Percentiles rank a stretch among this genome's conserved stretches.
phyloP scores from a whole-genome alignment of 202 grass and related monocot species.

The Hordeum pubiflorum region DNA sequence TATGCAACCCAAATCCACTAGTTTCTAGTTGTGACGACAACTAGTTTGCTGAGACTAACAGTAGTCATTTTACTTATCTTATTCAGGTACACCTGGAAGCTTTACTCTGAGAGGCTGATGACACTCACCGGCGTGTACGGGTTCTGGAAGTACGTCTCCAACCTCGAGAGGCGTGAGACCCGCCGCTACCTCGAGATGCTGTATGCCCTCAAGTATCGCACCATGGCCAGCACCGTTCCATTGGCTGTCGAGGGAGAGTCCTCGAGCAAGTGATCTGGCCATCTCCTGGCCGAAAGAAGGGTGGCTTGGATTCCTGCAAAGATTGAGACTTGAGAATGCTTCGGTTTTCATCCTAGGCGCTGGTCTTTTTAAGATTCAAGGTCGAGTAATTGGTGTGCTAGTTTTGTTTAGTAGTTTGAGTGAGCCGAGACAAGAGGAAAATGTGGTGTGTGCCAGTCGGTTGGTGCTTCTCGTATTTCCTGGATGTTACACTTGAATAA shows the following conservation, averaged over 20 bases:
- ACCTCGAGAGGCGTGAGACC: constrained; percentile 91
- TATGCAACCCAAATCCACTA: constrained; percentile 21
- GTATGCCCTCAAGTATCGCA: constrained; percentile 95
- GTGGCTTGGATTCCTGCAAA: constrained; percentile 1
- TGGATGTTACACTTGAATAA: constrained; percentile 44
- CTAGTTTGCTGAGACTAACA: not conserved
- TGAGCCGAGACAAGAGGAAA: not conserved
- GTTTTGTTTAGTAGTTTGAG: constrained; percentile 8
- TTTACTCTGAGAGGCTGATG: constrained; percentile 99
- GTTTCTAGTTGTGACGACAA: not conserved
- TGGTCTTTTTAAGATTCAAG: constrained; percentile 6
- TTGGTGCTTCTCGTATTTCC: constrained; percentile 29
- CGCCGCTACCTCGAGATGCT: constrained; percentile 97
- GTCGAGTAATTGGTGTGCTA: constrained; percentile 9
- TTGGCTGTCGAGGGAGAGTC: constrained; percentile 70
- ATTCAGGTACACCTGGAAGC: constrained; percentile 91
- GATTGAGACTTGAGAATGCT: constrained; percentile 24
- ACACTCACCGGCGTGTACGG: constrained; percentile 93
- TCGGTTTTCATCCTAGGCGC: constrained; percentile 29
- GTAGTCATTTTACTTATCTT: not conserved
- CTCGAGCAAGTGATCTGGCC: constrained; percentile 31
- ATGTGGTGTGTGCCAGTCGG: not conserved
- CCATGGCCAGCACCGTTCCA: constrained; percentile 83
- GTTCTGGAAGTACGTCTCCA: constrained; percentile 99
- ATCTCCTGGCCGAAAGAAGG: not conserved